phyloP scores from a whole-genome alignment of 1,284 basidiomycete species.

The Athelia sp. region DNA sequence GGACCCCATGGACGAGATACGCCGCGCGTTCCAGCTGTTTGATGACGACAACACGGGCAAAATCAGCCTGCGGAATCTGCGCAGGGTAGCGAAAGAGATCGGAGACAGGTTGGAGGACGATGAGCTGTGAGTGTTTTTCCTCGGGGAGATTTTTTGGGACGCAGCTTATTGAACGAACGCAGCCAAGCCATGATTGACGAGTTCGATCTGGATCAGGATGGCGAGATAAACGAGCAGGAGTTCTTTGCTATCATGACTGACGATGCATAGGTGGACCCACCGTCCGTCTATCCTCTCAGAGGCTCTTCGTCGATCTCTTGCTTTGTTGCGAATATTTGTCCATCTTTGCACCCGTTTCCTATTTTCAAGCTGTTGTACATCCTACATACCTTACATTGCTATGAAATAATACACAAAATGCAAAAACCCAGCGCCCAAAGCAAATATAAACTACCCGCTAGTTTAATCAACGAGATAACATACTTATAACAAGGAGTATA shows the following conservation, averaged over 20 bases:
- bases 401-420: slow-evolving; percentile 1
- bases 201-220: slow-evolving; percentile 98
- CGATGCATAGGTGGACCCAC: slow-evolving; percentile 47
- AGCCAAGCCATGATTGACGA: slow-evolving; percentile 99
- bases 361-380: background rate
- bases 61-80: slow-evolving; percentile 88
- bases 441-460: background rate
- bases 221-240: slow-evolving; percentile 93
- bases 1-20: slow-evolving; percentile 96
- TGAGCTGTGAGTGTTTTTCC: slow-evolving; percentile 74
- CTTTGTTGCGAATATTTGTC: background rate
- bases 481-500: background rate
- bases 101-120: slow-evolving; percentile 96
- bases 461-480: background rate
- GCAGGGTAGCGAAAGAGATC: slow-evolving; percentile 94
- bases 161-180: background rate
- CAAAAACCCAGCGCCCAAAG: background rate
- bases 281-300: no score
- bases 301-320: background rate
- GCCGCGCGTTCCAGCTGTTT: slow-evolving; percentile 93
- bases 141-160: background rate
- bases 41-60: slow-evolving; percentile 96
- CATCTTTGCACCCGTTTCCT: no score
- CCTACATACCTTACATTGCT: background rate
- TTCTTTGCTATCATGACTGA: slow-evolving; percentile 97